Evolutionary conservation across 1,139 yeast genomes (phyloP).

Genomic region (Saccharomyces pastorianus): DNA sequence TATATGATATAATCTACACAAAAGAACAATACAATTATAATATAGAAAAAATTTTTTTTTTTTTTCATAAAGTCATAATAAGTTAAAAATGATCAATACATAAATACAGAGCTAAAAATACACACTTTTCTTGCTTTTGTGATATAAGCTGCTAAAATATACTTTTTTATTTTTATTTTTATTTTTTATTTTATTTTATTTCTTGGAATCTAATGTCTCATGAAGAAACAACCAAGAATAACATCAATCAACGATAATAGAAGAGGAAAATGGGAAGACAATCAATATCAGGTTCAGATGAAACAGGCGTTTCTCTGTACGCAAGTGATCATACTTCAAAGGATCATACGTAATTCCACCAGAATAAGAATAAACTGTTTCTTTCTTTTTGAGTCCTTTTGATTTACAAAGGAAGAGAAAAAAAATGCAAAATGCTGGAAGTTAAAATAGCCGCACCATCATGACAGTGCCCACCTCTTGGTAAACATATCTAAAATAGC

Average conservation of each 20-base stretch:
- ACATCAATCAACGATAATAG: neutral
- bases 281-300: no score
- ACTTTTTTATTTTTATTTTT: neutral
- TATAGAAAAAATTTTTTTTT: neutral
- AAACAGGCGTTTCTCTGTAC: no score
- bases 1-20: neutral
- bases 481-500: conserved; percentile 66
- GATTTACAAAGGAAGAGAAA: neutral
- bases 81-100: neutral
- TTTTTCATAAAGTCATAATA: neutral
- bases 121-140: neutral
- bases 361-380: neutral
- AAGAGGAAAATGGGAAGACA: neutral
- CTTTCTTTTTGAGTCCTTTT: neutral
- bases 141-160: neutral
- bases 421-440: neutral
- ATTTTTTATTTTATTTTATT: neutral
- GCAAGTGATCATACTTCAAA: no score
- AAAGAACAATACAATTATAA: neutral
- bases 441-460: neutral
- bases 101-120: neutral
- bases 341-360: neutral
- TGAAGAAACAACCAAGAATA: neutral
- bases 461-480: conserved; percentile 23
- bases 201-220: neutral